Base-by-base conservation (phyloP, 73 alveolate genomes). In the Paramecium bursaria region DNA sequence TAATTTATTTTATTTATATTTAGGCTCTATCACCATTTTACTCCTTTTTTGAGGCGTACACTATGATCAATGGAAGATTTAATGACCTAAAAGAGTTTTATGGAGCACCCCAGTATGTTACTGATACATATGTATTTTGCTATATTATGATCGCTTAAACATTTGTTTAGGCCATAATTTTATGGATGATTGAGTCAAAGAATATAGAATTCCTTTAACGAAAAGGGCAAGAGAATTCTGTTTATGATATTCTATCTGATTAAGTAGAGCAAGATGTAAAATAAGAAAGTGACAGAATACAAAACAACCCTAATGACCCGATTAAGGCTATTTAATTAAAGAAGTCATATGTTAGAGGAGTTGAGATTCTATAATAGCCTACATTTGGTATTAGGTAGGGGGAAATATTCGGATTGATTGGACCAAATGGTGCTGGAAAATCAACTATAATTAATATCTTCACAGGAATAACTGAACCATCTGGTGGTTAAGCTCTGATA, bases 401-500 rank as follows among this genome's bases (percentile, higher is more conserved):
- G 4, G 91, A 85, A 85, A 61, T 73, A 15, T 47, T 85, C 17
- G 91, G 87, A 22, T 19, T 85, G 5, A 42, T 85, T 22, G 91
- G 91, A 22, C 88, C 80, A 22, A 85, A 85, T 85, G 91, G 91
- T 0, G 91, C 91, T 50, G 91, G 91, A 48, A 85, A 85, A 55
- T 75, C 91, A 7, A 85, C 91, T 13, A 47, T 85, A 15, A 85
- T 85, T 10, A 75, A 75, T 49, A 48, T 76, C n/a, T 75, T 85
- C 26, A 85, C 91, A 22, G 91, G 91, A 0, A 46, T 85, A 48
- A 21, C 15, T 11, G 50, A 39, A 10, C 86, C 94, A 13, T 75
- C 94, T 11, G 15, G 30, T 9, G 95, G 95, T 15, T 31, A 22
- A 7, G 90, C 92, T 1, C 35, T 48, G 27, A 75, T 85, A 6